Conservation (phyloP, 2,329 filamentous ascomycete genomes). For the Ophiocordyceps camponoti-floridani region DNA sequence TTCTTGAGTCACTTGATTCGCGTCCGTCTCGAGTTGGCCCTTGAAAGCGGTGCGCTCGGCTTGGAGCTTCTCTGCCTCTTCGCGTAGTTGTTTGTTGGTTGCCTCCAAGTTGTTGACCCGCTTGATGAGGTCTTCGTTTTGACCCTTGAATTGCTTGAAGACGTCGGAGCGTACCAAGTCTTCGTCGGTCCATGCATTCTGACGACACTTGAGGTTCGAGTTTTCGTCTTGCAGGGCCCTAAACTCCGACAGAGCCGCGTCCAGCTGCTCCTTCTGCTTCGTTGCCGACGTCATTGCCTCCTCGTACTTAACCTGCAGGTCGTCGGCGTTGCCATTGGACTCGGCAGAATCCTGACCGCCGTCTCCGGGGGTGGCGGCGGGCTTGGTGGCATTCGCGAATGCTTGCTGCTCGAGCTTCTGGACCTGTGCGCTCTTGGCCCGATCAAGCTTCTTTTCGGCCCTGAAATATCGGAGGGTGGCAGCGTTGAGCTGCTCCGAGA, state of each 20-base stretch:
- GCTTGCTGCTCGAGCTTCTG: constrained; percentile 86
- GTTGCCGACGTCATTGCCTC: constrained; percentile 59
- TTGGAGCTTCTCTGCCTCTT: constrained; percentile 72
- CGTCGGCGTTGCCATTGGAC: constrained; percentile 38
- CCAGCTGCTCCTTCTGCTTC: constrained; percentile 80
- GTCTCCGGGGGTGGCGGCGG: constrained; percentile 12
- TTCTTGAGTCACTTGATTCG: constrained; percentile 53
- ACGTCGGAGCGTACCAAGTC: constrained; percentile 86
- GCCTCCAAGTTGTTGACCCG: constrained; percentile 84
- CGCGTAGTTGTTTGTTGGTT: constrained; percentile 65
- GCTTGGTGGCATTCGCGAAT: constrained; percentile 46
- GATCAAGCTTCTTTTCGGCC: constrained; percentile 86
- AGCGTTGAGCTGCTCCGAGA: constrained; percentile 72
- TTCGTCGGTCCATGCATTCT: constrained; percentile 67
- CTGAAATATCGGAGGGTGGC: constrained; percentile 86
- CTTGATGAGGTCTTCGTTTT: constrained; percentile 85
- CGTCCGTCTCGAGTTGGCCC: constrained; percentile 64
- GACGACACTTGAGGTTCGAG: constrained; percentile 48
- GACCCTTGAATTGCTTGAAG: constrained; percentile 78
- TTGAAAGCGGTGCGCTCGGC: constrained; percentile 73
- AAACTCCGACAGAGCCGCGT: constrained; percentile 61
- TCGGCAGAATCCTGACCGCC: constrained; percentile 35
- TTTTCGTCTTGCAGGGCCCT: constrained; percentile 61
- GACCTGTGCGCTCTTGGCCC: constrained; percentile 73
- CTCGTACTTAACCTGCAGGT: constrained; percentile 57